A percentile compares a stretch with the other conserved stretches of the same genome.
These are phyloP conservation scores for Yamadazyma sp. DNA, from an alignment of 805 yeast species.

Conservation along the genomic window DNA sequence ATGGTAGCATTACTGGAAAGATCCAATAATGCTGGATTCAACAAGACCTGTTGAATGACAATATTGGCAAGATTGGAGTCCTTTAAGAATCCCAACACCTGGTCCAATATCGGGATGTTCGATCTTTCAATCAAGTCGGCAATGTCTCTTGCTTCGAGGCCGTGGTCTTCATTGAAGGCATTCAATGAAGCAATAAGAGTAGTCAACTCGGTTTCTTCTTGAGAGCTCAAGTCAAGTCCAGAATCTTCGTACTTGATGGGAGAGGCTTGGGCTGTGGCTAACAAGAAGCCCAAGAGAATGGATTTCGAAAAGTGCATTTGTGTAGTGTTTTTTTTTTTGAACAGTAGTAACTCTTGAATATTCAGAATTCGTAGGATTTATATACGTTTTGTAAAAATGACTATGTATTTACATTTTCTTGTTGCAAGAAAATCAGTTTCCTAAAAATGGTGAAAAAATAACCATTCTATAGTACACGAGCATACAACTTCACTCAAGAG, in stretches of 20 bases:
- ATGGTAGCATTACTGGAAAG: slow-evolving; percentile 22
- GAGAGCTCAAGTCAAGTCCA: slow-evolving; percentile 2
- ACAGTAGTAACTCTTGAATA: too few relatives aligned
- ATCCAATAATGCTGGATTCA: slow-evolving; percentile 21
- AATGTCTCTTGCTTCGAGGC: slow-evolving; percentile 6
- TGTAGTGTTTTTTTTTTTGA: too few relatives aligned
- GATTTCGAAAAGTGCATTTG: slow-evolving; percentile 8
- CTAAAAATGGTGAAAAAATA: too few relatives aligned
- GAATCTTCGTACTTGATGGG: slow-evolving; percentile 1
- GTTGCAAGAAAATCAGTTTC: too few relatives aligned
- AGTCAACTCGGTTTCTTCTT: slow-evolving; percentile 10
- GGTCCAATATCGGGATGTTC: slow-evolving; percentile 24
- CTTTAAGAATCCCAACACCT: slow-evolving; percentile 20
- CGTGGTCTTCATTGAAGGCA: slow-evolving; percentile 14
- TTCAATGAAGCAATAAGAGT: slow-evolving; percentile 14
- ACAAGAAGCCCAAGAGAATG: background rate
- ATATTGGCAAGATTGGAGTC: slow-evolving; percentile 23
- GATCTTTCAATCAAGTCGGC: slow-evolving; percentile 17
- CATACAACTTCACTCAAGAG: too few relatives aligned
- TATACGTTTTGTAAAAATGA: too few relatives aligned
- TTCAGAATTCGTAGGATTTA: too few relatives aligned
- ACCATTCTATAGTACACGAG: too few relatives aligned
- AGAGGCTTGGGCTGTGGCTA: slow-evolving; percentile 6
- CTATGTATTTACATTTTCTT: too few relatives aligned
- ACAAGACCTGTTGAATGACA: slow-evolving; percentile 24